phyloP scores from a whole-genome alignment of 176 grass and related monocot species.

The Paspalum notatum region DNA sequence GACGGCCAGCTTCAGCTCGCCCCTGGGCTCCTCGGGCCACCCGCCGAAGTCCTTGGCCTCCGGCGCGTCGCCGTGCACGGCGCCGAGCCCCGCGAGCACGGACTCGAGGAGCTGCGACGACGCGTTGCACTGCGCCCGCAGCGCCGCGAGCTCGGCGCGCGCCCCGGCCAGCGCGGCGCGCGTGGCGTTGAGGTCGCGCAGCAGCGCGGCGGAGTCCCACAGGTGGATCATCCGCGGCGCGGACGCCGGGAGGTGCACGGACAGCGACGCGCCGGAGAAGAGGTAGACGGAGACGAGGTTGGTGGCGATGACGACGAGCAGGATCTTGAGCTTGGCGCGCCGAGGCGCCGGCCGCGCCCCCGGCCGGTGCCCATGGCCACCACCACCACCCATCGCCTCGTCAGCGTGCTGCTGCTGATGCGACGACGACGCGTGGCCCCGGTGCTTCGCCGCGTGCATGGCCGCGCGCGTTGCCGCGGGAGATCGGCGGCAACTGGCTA shows the following conservation, averaged over 20 bases:
- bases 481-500: not conserved
- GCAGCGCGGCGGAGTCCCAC: conserved; percentile 60
- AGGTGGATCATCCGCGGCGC: conserved; percentile 77
- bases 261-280: conserved; percentile 70
- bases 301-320: conserved; percentile 64
- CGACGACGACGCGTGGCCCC: conserved; percentile 10
- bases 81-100: conserved; percentile 62
- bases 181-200: conserved; percentile 69
- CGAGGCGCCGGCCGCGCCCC: not conserved
- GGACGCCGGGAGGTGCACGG: conserved; percentile 51
- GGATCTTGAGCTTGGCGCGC: conserved; percentile 61
- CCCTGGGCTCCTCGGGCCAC: conserved; percentile 59
- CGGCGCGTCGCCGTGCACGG: conserved; percentile 48
- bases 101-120: conserved; percentile 68
- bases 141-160: conserved; percentile 40
- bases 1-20: conserved; percentile 65
- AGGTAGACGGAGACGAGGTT: conserved; percentile 80
- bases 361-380: not conserved
- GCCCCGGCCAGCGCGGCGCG: conserved; percentile 42
- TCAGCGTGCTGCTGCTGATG: conserved; percentile 12
- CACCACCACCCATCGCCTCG: conserved; percentile 23
- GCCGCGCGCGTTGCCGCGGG: not conserved
- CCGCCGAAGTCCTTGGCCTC: conserved; percentile 39
- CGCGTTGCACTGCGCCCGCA: conserved; percentile 59
- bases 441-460: conserved; percentile 51